phyloP scores from a whole-genome alignment of 306 rosid genomes.

The Cajanus cajan region DNA sequence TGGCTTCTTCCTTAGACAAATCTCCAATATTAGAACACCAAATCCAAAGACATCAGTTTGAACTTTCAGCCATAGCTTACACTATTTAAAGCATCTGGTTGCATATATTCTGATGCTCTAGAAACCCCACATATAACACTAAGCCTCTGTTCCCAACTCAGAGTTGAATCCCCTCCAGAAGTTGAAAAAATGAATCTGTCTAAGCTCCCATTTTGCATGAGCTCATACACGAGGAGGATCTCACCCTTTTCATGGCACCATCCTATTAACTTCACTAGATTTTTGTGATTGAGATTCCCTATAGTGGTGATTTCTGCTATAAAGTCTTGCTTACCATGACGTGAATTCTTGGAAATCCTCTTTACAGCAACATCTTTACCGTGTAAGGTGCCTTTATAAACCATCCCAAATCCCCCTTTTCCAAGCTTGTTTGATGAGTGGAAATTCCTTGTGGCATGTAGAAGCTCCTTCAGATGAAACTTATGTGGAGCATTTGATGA shows the following conservation, averaged over 20 bases:
- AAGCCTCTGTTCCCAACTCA: background rate
- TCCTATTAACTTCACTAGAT: background rate
- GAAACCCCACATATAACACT: background rate
- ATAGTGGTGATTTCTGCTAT: slow-evolving; percentile 2
- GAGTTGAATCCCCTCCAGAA: background rate
- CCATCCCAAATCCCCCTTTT: background rate
- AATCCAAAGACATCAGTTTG: slow-evolving; percentile 4
- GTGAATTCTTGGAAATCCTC: background rate
- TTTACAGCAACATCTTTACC: background rate
- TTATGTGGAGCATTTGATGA: background rate
- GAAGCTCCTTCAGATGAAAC: background rate
- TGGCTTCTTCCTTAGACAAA: background rate
- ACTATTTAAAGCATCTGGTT: too few species aligned
- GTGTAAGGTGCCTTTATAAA: background rate
- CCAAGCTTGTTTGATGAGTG: slow-evolving; percentile 12
- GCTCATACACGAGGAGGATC: background rate
- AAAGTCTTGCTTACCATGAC: background rate
- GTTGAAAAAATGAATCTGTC: background rate
- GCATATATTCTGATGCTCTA: too few species aligned
- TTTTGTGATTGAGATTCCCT: slow-evolving; percentile 2
- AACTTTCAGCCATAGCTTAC: too few species aligned
- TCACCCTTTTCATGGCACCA: slow-evolving; percentile 20
- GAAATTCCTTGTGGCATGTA: background rate
- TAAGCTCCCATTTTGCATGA: slow-evolving; percentile 10
- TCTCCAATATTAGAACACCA: slow-evolving; percentile 3